Base-by-base conservation (phyloP, 495 filamentous ascomycete species). In the Aspergillus sclerotioniger region DNA sequence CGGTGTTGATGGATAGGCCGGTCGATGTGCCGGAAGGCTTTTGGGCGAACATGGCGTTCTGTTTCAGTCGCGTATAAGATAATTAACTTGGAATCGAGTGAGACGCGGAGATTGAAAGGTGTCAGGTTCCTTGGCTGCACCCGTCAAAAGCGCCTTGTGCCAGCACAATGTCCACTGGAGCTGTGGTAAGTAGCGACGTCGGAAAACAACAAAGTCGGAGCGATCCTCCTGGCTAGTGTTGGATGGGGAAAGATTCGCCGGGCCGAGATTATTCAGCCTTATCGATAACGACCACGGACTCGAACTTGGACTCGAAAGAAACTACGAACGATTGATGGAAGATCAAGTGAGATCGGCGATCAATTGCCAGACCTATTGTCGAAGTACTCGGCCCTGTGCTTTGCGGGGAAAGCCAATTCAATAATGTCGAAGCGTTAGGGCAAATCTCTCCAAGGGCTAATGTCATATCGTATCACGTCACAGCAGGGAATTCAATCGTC, bases 1-100 rank as follows among this genome's bases (percentile, higher is more conserved):
- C 82, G n/a, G 90, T 94, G 68, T 90, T 92, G 67, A 94, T 89
- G 56, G 84, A 89, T 54, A 92, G 77, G 54, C 84, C 87, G 17
- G 71, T 41, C 13, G 72, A 60, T 29, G 72, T 67, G 25, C 66
- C 60, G 21, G 87, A 82, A 59, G 86, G 82, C 73, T 87, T 91
- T 44, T 82, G 77, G 39, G 86, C 86, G 58, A 79, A 79, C 76
- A 79, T 79, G 43, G 17, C 65, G 62, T 17, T 53, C 35, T 41
- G 57, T 25, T 25, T 5, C 41, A 66, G 62, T 65, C 5, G 28
- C 13, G 25, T 15, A n/a, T 16, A 10, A 7, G 17, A 31, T 17
- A 39, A 49, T 21, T 25, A 28, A 39, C 9, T 20, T 15, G 8
- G 17, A 28, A 31, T n/a, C n/a, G n/a, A 53, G 31, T 16, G 46